Conservation (phyloP, 768 basidiomycete species). For the Termitomyces sp. region DNA sequence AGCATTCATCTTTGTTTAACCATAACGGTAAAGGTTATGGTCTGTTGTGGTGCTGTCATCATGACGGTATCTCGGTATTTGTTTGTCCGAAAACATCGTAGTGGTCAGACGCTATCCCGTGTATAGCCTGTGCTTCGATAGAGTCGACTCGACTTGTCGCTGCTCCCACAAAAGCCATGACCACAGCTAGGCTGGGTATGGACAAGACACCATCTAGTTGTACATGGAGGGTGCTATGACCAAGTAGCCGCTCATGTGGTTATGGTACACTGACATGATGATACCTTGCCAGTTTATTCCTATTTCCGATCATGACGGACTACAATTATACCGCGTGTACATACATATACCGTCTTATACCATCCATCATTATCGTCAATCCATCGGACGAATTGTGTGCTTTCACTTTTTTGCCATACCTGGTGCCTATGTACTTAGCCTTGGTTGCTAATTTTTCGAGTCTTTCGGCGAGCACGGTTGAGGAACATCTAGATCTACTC, state of each 20-base stretch:
- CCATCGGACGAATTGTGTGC: background rate
- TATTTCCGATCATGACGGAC: background rate
- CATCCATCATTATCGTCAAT: background rate
- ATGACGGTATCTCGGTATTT: slow-evolving; percentile 19
- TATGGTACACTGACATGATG: background rate
- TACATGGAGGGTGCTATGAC: background rate
- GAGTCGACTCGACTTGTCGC: background rate
- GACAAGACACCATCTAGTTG: background rate
- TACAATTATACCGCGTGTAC: background rate
- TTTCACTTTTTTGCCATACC: too few relatives aligned
- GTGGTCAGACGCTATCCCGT: background rate
- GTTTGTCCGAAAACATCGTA: slow-evolving; percentile 13
- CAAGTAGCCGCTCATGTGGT: background rate
- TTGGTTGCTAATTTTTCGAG: background rate
- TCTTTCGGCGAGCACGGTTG: background rate
- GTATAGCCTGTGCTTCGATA: slow-evolving; percentile 1
- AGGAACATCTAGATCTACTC: background rate
- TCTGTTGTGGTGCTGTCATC: slow-evolving; percentile 11
- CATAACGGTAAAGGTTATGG: slow-evolving; percentile 12
- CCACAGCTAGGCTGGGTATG: background rate
- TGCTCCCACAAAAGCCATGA: background rate
- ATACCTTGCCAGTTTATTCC: too few relatives aligned
- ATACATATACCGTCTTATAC: background rate
- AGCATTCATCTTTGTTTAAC: background rate
- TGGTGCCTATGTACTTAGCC: too few relatives aligned